A percentile compares a stretch with the other conserved stretches of the same genome.
These are phyloP conservation scores for Psilocybe tampanensis DNA, from an alignment of 768 basidiomycete genomes.

Conservation along the genomic window DNA sequence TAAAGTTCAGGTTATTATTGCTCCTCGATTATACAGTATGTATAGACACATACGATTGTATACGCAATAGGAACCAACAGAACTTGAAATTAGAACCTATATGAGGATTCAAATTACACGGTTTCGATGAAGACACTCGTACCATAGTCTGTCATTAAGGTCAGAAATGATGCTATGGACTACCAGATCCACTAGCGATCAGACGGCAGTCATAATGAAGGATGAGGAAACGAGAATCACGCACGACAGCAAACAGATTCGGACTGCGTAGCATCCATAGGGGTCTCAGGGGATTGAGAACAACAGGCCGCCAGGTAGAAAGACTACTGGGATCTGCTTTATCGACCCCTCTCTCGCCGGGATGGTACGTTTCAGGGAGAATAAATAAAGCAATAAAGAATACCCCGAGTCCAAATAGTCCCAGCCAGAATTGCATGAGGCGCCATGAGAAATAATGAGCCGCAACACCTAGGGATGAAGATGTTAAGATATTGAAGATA, in stretches of 20 bases:
- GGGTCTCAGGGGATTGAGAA: conserved; percentile 61
- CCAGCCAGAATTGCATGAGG: conserved; percentile 50
- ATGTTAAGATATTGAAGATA: background rate
- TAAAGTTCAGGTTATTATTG: conserved; percentile 22
- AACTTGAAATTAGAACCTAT: conserved; percentile 28
- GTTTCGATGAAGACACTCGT: conserved; percentile 9
- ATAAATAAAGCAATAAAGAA: conserved; percentile 42
- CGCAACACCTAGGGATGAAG: conserved; percentile 37
- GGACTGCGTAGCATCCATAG: conserved; percentile 58
- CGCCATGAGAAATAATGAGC: conserved; percentile 74
- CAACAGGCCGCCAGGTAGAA: conserved; percentile 35
- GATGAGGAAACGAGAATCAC: conserved; percentile 21
- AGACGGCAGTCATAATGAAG: background rate
- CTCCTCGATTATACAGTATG: too few relatives aligned
- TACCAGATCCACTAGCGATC: conserved; percentile 8
- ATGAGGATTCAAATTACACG: background rate
- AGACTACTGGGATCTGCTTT: conserved; percentile 32
- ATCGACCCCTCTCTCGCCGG: conserved; percentile 57
- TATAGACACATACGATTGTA: conserved; percentile 53
- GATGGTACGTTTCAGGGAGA: conserved; percentile 70
- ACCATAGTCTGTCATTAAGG: conserved; percentile 45
- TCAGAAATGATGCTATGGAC: conserved; percentile 32
- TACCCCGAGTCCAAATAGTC: conserved; percentile 38
- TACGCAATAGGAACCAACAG: conserved; percentile 65
- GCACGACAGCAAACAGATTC: conserved; percentile 55